These are phyloP conservation scores for Xylaria flabelliformis DNA, from an alignment of 495 filamentous ascomycete species.

Conservation along the genomic window DNA sequence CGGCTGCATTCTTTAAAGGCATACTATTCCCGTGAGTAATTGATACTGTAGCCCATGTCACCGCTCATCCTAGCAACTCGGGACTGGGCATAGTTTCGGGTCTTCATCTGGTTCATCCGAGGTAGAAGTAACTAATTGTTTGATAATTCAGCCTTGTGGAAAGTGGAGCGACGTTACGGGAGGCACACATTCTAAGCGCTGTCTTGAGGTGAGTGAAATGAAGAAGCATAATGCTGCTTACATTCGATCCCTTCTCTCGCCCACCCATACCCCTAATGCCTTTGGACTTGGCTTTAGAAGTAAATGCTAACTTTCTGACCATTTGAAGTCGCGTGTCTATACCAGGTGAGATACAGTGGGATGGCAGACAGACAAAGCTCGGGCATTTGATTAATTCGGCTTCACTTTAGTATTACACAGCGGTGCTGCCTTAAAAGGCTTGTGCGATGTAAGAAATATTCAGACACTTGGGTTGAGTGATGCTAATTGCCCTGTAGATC, in stretches of 20 bases:
- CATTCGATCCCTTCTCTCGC: neutral
- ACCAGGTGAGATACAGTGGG: slow-evolving; percentile 17
- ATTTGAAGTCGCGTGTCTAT: slow-evolving; percentile 26
- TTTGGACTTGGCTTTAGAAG: neutral
- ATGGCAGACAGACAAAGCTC: neutral
- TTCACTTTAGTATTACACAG: slow-evolving; percentile 73
- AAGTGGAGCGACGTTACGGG: slow-evolving; percentile 73
- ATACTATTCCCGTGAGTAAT: slow-evolving; percentile 74
- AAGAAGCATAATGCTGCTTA: neutral
- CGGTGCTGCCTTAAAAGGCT: slow-evolving; percentile 84
- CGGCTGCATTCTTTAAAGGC: slow-evolving; percentile 95
- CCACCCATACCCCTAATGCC: neutral
- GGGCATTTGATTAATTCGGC: slow-evolving; percentile 58
- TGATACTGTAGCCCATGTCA: neutral
- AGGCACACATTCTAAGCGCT: slow-evolving; percentile 87
- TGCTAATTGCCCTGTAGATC: slow-evolving; percentile 50
- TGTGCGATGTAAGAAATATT: slow-evolving; percentile 67
- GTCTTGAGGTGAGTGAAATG: slow-evolving; percentile 75
- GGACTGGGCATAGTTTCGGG: neutral
- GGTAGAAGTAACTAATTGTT: neutral
- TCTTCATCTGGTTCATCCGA: too few species aligned
- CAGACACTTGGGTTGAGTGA: neutral
- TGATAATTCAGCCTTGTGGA: slow-evolving; percentile 61
- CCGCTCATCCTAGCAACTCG: neutral
- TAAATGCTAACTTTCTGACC: slow-evolving; percentile 19